phyloP scores from a whole-genome alignment of 768 basidiomycete species.

The Nidula microcarpa region DNA sequence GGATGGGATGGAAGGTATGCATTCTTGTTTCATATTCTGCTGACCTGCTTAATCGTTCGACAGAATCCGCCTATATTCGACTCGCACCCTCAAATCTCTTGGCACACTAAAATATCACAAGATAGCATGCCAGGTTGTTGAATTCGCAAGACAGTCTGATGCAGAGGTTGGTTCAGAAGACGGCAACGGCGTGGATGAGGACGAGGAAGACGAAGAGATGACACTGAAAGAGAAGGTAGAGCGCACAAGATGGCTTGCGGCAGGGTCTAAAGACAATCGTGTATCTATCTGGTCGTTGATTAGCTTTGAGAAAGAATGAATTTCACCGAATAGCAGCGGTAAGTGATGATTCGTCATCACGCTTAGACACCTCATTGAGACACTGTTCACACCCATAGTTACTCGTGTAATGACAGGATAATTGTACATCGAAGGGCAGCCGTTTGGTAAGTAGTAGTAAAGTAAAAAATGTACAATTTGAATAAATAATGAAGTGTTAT shows the following conservation, averaged over 20 bases:
- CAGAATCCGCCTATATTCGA: slow-evolving; percentile 82
- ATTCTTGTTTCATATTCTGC: background rate
- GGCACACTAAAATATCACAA: slow-evolving; percentile 86
- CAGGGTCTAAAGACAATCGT: slow-evolving; percentile 64
- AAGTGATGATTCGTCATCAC: no score
- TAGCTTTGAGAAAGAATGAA: slow-evolving; percentile 35
- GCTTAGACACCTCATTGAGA: no score
- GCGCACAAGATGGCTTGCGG: slow-evolving; percentile 59
- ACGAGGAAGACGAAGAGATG: slow-evolving; percentile 54
- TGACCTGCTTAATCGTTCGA: background rate
- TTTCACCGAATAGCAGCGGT: no score
- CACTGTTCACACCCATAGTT: no score
- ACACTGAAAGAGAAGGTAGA: slow-evolving; percentile 36
- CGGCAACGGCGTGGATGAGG: slow-evolving; percentile 17
- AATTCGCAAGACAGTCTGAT: slow-evolving; percentile 50
- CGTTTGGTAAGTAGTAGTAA: background rate
- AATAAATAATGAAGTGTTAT: background rate
- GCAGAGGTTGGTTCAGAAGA: slow-evolving; percentile 8
- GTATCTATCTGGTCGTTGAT: slow-evolving; percentile 72
- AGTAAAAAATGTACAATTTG: background rate
- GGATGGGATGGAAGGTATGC: slow-evolving; percentile 94
- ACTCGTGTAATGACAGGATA: background rate
- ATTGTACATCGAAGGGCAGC: background rate
- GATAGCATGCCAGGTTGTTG: slow-evolving; percentile 66
- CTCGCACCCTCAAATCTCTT: slow-evolving; percentile 75